These are phyloP conservation scores for Paraphysoderma sedebokerense DNA, from an alignment of 371 early-diverging fungal genomes.

Conservation along the genomic window DNA sequence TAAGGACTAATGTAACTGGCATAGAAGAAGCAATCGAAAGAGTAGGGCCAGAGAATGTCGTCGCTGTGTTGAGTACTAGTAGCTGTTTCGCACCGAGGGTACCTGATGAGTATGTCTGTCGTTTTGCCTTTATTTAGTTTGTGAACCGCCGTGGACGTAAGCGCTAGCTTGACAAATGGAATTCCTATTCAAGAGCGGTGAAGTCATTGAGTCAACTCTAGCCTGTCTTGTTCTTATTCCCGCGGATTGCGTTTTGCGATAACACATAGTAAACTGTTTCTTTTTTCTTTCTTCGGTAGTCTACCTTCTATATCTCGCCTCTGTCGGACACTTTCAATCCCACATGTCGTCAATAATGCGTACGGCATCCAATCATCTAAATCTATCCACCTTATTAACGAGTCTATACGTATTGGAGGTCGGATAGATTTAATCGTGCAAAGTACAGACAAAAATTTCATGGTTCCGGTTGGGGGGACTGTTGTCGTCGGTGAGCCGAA, in stretches of 20 bases:
- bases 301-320: constrained; percentile 2
- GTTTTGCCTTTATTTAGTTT: too few species aligned
- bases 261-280: too few species aligned
- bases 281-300: too few species aligned
- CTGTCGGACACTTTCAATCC: constrained; percentile 5
- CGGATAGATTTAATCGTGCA: constrained; percentile 11
- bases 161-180: too few species aligned
- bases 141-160: too few species aligned
- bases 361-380: constrained; percentile 8
- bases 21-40: constrained; percentile 1
- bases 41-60: constrained; percentile 4
- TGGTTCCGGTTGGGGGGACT: constrained; percentile 16
- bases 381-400: constrained; percentile 4
- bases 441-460: constrained; percentile 14
- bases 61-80: constrained; percentile 10
- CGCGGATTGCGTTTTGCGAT: too few species aligned
- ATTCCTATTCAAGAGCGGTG: too few species aligned
- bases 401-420: constrained; percentile 6
- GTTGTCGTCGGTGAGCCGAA: constrained; percentile 9
- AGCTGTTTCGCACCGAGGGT: constrained; percentile 13
- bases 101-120: too few species aligned
- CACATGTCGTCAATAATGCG: constrained; percentile 14
- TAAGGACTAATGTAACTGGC: constrained; percentile 5
- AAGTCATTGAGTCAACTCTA: too few species aligned
- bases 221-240: too few species aligned